These are phyloP conservation scores for Coniochaeta pulveracea DNA, from an alignment of 2,329 filamentous ascomycete genomes.

Conservation along the genomic window DNA sequence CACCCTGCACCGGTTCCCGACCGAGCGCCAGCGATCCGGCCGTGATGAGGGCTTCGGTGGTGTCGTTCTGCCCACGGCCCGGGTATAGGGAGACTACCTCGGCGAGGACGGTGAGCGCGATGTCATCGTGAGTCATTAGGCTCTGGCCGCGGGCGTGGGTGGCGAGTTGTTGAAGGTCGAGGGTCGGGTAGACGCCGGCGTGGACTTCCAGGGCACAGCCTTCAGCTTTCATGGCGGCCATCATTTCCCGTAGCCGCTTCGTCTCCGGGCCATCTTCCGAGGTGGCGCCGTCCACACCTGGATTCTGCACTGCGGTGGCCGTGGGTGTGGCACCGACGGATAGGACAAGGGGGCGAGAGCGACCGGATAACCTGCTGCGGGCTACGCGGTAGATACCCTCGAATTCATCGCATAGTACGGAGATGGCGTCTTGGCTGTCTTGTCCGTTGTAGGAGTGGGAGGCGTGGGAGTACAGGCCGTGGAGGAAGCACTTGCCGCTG, in stretches of 20 bases:
- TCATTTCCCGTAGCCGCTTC: conserved; percentile 18
- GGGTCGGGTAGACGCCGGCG: conserved; percentile 63
- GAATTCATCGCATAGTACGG: conserved; percentile 49
- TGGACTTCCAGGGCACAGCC: conserved; percentile 54
- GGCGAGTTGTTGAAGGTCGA: conserved; percentile 71
- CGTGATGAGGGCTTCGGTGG: conserved; percentile 55
- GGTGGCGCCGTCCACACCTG: conserved; percentile 13
- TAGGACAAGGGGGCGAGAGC: conserved; percentile 28
- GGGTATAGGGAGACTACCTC: conserved; percentile 63
- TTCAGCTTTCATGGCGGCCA: conserved; percentile 20
- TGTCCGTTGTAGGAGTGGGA: conserved; percentile 58
- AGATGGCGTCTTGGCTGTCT: conserved; percentile 41
- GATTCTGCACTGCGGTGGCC: conserved; percentile 53
- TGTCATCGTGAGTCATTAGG: conserved; percentile 37
- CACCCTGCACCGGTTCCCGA: conserved; percentile 56
- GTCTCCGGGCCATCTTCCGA: conserved; percentile 7
- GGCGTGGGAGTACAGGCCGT: conserved; percentile 63
- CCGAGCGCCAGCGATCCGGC: conserved; percentile 61
- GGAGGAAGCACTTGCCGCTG: conserved; percentile 27
- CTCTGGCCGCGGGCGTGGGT: conserved; percentile 44
- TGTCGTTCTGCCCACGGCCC: conserved; percentile 33
- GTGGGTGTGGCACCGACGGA: conserved; percentile 72
- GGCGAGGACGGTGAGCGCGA: conserved; percentile 58
- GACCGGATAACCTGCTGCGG: conserved; percentile 20
- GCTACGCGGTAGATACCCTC: conserved; percentile 36